Evolutionary conservation across 371 early-diverging fungal genomes (phyloP), one percentile per base, ranked within the genome.

Genomic region (Mucor circinelloides): DNA sequence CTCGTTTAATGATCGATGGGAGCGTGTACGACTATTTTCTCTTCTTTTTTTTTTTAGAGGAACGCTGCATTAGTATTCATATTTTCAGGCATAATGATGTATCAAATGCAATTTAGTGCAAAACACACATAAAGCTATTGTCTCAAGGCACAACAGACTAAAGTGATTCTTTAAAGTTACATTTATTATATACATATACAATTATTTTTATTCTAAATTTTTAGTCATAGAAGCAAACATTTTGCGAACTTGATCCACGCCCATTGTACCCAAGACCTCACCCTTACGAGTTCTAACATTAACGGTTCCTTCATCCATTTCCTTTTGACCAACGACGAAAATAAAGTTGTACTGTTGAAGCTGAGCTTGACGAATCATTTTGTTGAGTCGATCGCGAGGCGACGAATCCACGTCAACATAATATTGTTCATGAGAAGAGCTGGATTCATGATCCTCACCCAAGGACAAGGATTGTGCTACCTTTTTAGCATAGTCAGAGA

Each of bases 291-390:
- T 87, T 36, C 96, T 88, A 50, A 93, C 91, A 74, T 97, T 97
- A 58, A 99, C 96, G n/a, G 91, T 88, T 6, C 85, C 72, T 46
- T 87, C 82, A 64, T 88, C 85, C 84, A 82, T 79, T 78, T 99
- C 99, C 77, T 95, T 92, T 66, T 90, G 89, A 15, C 99, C 99
- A 46, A 99, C 95, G 31, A 99, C 94, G 69, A 96, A 87, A 66
- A 92, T 94, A 71, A 92, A 92, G 83, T 97, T 96, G 77, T 92
- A 99, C 64, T 96, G 98, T 36, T 92, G 86, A 19, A 91, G 76
- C 70, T 94, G 90, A 1, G 96, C 97, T 58, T 92, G 92, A 23
- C 97, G 93, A 66, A 99, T 94, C 91, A 96, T 97, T 87, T 99
- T 99, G 84, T 95, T 95, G 60, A 99, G 79, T 38, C 63, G 94